A percentile compares a stretch with the other conserved stretches of the same genome.
Conservation (phyloP, 345 rosid genomes). For the Brassica nigra region DNA sequence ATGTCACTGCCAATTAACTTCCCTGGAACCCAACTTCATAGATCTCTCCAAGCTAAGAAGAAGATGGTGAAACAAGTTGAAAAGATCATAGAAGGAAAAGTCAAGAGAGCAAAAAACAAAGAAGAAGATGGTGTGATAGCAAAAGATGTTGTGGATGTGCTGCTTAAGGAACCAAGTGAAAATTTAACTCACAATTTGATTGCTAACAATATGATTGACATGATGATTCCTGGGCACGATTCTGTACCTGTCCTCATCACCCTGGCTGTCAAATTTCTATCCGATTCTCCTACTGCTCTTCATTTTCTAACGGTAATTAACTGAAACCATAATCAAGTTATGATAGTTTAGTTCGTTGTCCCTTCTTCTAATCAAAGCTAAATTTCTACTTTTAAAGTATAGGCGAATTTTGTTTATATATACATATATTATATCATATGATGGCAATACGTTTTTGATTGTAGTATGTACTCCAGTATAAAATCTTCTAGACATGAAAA, state of each 20-base stretch:
- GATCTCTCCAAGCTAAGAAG: constrained; percentile 96
- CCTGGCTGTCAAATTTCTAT: constrained; percentile 80
- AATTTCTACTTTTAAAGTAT: not conserved
- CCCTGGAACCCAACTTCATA: constrained; percentile 86
- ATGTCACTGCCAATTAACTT: constrained; percentile 86
- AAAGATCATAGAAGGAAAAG: constrained; percentile 48
- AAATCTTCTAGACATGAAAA: not conserved
- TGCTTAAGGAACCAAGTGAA: constrained; percentile 62
- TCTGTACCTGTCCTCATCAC: constrained; percentile 95
- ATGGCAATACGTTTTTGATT: not conserved
- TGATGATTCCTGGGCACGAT: constrained; percentile 99
- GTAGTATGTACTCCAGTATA: not conserved
- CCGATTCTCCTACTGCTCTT: constrained; percentile 79
- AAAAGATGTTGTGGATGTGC: constrained; percentile 70
- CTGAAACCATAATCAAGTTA: not conserved
- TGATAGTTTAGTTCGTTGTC: not conserved
- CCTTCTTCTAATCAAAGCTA: not conserved
- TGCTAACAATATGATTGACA: constrained; percentile 88
- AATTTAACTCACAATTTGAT: constrained; percentile 67
- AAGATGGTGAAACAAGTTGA: constrained; percentile 72
- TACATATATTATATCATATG: not conserved
- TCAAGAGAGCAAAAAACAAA: constrained; percentile 43
- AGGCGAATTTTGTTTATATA: no score
- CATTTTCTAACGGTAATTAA: constrained; percentile 63
- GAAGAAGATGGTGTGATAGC: constrained; percentile 33